Percentiles rank a stretch among this genome's conserved stretches.
These are phyloP conservation scores for Spongiforma sp. DNA, from an alignment of 1,284 basidiomycete genomes.

Conservation along the genomic window DNA sequence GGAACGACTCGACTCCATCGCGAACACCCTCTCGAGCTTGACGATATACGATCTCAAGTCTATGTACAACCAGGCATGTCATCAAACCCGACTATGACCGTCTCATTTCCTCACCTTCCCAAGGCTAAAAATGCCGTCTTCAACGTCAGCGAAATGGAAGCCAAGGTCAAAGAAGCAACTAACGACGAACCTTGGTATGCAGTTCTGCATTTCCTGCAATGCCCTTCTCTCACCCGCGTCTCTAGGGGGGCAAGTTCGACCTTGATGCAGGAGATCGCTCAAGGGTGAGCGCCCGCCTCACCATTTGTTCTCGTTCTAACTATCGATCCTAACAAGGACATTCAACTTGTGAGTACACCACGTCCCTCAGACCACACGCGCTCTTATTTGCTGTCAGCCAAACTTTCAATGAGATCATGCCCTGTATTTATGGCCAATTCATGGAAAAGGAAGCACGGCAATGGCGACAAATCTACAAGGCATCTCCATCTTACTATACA, in stretches of 20 bases:
- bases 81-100: constrained; percentile 1
- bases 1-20: constrained; percentile 71
- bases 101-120: constrained; percentile 13
- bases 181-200: constrained; percentile 97
- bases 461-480: constrained; percentile 99
- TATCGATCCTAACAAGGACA: constrained; percentile 57
- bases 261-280: constrained; percentile 98
- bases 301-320: background rate
- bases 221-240: constrained; percentile 7
- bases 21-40: constrained; percentile 72
- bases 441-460: constrained; percentile 99
- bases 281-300: constrained; percentile 67
- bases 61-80: constrained; percentile 86
- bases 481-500: constrained; percentile 26
- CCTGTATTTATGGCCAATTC: constrained; percentile 92
- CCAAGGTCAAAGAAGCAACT: constrained; percentile 96
- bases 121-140: constrained; percentile 91
- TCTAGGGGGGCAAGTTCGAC: constrained; percentile 96
- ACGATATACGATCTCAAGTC: constrained; percentile 93
- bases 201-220: background rate
- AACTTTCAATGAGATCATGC: constrained; percentile 99
- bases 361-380: background rate
- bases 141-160: constrained; percentile 97
- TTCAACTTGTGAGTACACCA: constrained; percentile 82
- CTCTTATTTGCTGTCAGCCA: constrained; percentile 59